phyloP scores from a whole-genome alignment of 2,329 filamentous ascomycete genomes.

The Lasiodiplodia sp. region DNA sequence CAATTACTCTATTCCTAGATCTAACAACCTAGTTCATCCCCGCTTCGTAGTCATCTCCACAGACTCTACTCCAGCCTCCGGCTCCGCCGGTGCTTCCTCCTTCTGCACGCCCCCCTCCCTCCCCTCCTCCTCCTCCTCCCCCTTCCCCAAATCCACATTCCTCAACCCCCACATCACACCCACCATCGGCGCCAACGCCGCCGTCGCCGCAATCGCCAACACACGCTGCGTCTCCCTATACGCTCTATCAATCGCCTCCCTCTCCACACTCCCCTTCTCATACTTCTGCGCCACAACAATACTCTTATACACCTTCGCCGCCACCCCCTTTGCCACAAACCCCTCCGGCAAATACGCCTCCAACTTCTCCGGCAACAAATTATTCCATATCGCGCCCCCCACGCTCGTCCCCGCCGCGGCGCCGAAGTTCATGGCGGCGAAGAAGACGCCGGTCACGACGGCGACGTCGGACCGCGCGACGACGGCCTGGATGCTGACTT shows the following conservation, averaged over 20 bases:
- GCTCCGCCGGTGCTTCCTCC: neutral
- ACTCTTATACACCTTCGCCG: neutral
- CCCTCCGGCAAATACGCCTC: neutral
- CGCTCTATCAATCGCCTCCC: neutral
- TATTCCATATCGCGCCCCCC: neutral
- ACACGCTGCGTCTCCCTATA: neutral
- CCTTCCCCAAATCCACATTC: neutral
- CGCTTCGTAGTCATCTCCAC: no score
- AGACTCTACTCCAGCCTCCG: no score
- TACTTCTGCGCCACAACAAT: neutral
- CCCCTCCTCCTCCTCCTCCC: neutral
- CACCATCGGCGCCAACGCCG: neutral
- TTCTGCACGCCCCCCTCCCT: no score
- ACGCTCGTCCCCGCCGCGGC: neutral
- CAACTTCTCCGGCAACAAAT: neutral
- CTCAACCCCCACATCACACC: neutral
- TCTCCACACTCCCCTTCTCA: neutral
- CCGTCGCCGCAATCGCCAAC: neutral
- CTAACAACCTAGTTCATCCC: no score
- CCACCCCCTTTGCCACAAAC: neutral
- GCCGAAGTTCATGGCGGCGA: neutral
- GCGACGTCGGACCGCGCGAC: neutral
- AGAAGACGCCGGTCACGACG: neutral
- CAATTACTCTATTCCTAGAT: no score
- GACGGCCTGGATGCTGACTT: no score